Evolutionary conservation across 257 asterid species (phyloP), one percentile per base, ranked within the genome.

Genomic region (Fraxinus cuspidata): DNA sequence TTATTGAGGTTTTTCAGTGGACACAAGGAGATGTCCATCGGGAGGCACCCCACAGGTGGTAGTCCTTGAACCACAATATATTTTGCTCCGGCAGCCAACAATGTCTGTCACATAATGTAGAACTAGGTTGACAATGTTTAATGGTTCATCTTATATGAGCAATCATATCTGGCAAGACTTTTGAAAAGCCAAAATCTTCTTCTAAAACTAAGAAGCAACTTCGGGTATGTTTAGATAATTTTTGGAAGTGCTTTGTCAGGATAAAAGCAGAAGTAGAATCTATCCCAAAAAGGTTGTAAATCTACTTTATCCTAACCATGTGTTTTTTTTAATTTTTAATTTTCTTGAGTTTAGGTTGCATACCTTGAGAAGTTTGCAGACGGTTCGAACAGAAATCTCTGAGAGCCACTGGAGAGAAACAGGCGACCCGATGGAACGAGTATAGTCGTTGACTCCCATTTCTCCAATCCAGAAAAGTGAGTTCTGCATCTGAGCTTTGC

Each of bases 11-110:
- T 32, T 40, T 65, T 60, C 40, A n/a, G 1, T 25, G 86, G 70
- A 63, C 79, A 35, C 58, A 73, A 56, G 2, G 87, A 74, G 49
- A 83, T 73, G 74, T 65, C 82, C 6, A 83, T 32, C 1, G 91
- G 87, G 75, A 85, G 79, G 81, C 92, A 88, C n/a, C 89, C 91
- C 49, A 89, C 68, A 0, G 88, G 91, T 28, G 89, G 93, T 35
- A 87, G 74, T 23, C 89, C 93, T 80, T 81, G 89, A 42, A 87
- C 88, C 2, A 84, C 83, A 0, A 86, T 7, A 31, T 82, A 82
- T 67, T 82, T 85, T 42, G 87, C 89, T 44, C 92, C 90, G 2
- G 70, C 72, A 2, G 35, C 64, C 73, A 82, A 66, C 76, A 83
- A 49, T 71, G 77, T 40, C 89, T 85, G 37, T 58, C 21, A 37